Base-by-base conservation (phyloP, 495 filamentous ascomycete genomes). In the Hypoxylon trugodes region DNA sequence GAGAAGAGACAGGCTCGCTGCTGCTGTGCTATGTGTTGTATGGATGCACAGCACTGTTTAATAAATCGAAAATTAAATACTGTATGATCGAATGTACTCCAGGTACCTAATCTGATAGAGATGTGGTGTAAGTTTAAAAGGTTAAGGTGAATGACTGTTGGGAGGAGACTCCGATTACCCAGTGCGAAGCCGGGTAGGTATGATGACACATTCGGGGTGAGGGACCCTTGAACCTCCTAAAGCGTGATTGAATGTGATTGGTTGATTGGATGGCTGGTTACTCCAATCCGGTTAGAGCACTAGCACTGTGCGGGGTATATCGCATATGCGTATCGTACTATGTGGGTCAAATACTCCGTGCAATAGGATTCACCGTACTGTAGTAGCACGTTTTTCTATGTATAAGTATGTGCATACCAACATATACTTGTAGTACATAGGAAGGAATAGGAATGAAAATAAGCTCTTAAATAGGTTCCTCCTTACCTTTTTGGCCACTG, bases 151-250 rank as follows among this genome's bases (percentile, higher is more conserved):
- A 35, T 4, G 43, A 32, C 33, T 62, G 50, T 62, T 43, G 47
- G 47, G 43, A 4, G 41, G 50, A 25, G 47, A 32, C 38, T 32
- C 38, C 51, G 45, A 46, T 40, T 49, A 38, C 49, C 48, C 55
- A 66, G 62, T 66, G 62, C 56, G 56, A 60, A 52, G 28, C 40
- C 52, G 54, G 25, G 24, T 28, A n/a, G 40, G 35, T 56, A 66
- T 59, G 63, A 66, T 66, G 63, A 66, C 63, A 66, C 63, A 66
- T 61, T 56, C 12, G 21, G 30, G 45, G 45, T 3, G 63, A 61
- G 50, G 63, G 45, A 66, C 63, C 63, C 57, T 47, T 60, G 62
- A 37, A 37, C 24, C 35, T 19, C n/a, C 28, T 22, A 38, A 45
- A 21, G 22, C 19, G 45, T 57, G 24, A 66, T 19, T 6, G 24